Evolutionary conservation across 2,329 filamentous ascomycete species (phyloP), one percentile per base, ranked within the genome.

Genomic region (Stagonosporopsis chrysanthemi): DNA sequence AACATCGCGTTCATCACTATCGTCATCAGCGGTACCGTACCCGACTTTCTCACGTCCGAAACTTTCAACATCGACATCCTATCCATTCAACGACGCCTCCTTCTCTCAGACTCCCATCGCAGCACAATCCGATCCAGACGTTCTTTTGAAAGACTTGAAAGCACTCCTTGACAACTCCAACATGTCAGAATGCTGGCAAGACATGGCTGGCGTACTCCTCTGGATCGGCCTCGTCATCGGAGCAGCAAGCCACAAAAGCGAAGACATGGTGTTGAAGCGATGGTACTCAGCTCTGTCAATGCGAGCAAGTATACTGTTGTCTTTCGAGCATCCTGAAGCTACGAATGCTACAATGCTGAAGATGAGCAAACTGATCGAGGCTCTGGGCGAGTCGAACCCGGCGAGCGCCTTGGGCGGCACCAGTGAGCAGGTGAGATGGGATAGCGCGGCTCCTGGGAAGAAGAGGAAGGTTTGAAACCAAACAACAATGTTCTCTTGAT

Each of bases 201-300:
- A 76, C 51, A 72, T 77, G 68, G 70, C 70, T 1, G 75, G 75
- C 39, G 72, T 77, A n/a, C 65, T 77, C 2, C 62, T 77, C 33
- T 78, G 75, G 75, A 63, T 75, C 43, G 65, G 66, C 0, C 68
- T 77, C 7, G 65, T 70, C 6, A 62, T 66, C 22, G 75, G 72
- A 9, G 75, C 75, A 6, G 73, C 75, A 14, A 72, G 64, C 33
- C 62, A 61, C 38, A 61, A 65, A 11, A 61, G 40, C 47, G 66
- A 66, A 15, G 61, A 64, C 50, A 64, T 60, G 17, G 45, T 62
- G 0, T 28, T 65, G 26, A 58, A 62, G 54, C 71, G 71, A 22
- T 77, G 75, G 69, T 72, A 71, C 44, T 64, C 68, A 0, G 74
- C 74, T 3, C 55, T 74, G 2, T 63, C 71, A 0, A 65, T 76